Conservation (phyloP, 495 filamentous ascomycete genomes). For the Jackrogersella multiformis region DNA sequence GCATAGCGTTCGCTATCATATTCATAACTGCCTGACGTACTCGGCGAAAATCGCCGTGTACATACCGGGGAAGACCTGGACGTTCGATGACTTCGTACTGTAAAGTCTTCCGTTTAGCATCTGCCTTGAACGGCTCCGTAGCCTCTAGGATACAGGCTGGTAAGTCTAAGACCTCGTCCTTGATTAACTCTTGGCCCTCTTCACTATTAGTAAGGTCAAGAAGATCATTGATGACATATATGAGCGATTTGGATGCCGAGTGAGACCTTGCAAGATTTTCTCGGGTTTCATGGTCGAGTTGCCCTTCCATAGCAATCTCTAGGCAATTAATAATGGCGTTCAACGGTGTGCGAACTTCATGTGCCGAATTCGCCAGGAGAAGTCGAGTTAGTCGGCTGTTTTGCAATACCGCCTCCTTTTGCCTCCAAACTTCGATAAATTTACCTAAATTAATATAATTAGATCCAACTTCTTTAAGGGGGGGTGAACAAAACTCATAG, state of each 20-base stretch:
- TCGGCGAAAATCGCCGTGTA: slow-evolving; percentile 81
- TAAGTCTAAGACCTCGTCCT: slow-evolving; percentile 83
- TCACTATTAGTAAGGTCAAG: slow-evolving; percentile 92
- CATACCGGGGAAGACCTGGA: slow-evolving; percentile 72
- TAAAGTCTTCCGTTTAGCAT: slow-evolving; percentile 80
- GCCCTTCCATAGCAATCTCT: slow-evolving; percentile 89
- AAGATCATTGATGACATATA: slow-evolving; percentile 96
- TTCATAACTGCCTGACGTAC: slow-evolving; percentile 85
- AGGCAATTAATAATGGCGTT: slow-evolving; percentile 98
- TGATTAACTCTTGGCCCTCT: slow-evolving; percentile 80
- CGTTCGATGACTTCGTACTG: slow-evolving; percentile 72
- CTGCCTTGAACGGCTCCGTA: slow-evolving; percentile 74
- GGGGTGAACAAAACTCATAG: neutral
- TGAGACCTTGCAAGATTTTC: slow-evolving; percentile 89
- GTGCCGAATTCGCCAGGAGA: slow-evolving; percentile 89
- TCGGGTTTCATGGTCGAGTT: slow-evolving; percentile 82
- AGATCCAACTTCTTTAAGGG: neutral
- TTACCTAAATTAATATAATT: slow-evolving; percentile 45
- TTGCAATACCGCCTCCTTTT: slow-evolving; percentile 87
- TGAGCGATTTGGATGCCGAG: slow-evolving; percentile 93
- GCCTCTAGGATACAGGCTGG: slow-evolving; percentile 77
- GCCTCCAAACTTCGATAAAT: slow-evolving; percentile 90
- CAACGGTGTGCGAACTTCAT: slow-evolving; percentile 92
- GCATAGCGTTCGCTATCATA: slow-evolving; percentile 84
- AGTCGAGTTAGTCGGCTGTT: slow-evolving; percentile 82